These are phyloP conservation scores for Botrytis elliptica DNA, from an alignment of 2,329 filamentous ascomycete genomes.

Conservation along the genomic window DNA sequence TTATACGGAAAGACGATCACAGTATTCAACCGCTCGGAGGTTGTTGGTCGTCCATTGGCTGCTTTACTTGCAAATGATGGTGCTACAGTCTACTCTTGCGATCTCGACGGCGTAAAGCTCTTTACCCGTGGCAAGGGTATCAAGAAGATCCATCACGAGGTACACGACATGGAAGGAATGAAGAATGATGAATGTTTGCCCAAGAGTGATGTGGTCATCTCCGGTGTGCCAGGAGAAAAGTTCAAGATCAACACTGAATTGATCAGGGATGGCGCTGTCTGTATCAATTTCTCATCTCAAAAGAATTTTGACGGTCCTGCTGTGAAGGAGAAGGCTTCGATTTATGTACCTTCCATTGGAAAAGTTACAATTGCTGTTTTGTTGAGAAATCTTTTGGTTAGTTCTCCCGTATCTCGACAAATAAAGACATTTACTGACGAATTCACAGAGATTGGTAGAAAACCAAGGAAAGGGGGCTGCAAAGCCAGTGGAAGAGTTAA, in stretches of 20 bases:
- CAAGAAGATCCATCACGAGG: slow-evolving; percentile 80
- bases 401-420: neutral
- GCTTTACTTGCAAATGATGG: slow-evolving; percentile 95
- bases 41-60: slow-evolving; percentile 88
- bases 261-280: slow-evolving; percentile 88
- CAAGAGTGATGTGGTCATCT: slow-evolving; percentile 90
- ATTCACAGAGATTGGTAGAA: slow-evolving; percentile 12
- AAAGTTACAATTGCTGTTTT: slow-evolving; percentile 96
- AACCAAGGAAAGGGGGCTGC: slow-evolving; percentile 13
- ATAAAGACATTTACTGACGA: neutral
- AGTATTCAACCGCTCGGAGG: slow-evolving; percentile 93
- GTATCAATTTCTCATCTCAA: slow-evolving; percentile 96
- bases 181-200: slow-evolving; percentile 77
- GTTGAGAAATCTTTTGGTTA: slow-evolving; percentile 73
- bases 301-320: slow-evolving; percentile 85
- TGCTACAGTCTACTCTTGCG: slow-evolving; percentile 91
- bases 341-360: slow-evolving; percentile 95
- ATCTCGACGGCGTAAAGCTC: slow-evolving; percentile 85
- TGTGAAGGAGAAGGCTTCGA: slow-evolving; percentile 92
- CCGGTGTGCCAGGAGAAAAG: slow-evolving; percentile 80
- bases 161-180: slow-evolving; percentile 73
- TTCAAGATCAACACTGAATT: slow-evolving; percentile 88
- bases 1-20: slow-evolving; percentile 93
- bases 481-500: neutral
- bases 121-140: slow-evolving; percentile 90